Percentiles rank a stretch among this genome's conserved stretches.
These are phyloP conservation scores for Kingdonia uniflora DNA, from an alignment of 164 flowering plant genomes.

Conservation along the genomic window DNA sequence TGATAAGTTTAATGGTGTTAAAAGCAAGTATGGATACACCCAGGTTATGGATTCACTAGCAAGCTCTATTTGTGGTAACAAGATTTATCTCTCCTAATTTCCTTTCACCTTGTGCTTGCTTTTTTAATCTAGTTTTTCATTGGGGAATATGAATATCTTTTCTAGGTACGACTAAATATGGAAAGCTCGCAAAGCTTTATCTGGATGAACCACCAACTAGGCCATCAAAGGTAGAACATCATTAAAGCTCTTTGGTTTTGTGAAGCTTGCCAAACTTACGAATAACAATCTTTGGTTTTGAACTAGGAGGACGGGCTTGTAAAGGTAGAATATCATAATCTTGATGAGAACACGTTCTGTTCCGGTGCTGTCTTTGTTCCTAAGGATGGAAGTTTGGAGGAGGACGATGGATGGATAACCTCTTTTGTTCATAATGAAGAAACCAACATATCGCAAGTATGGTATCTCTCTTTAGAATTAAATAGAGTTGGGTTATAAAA, in stretches of 20 bases:
- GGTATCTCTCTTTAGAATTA: background rate
- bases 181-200: constrained; percentile 46
- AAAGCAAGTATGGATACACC: constrained; percentile 38
- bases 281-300: too few relatives aligned
- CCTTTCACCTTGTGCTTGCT: background rate
- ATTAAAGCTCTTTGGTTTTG: too few relatives aligned
- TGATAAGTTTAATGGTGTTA: constrained; percentile 23
- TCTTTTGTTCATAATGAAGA: constrained; percentile 51
- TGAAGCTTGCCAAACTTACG: too few relatives aligned
- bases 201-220: constrained; percentile 17
- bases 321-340: constrained; percentile 41
- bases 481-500: too few relatives aligned
- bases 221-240: constrained; percentile 3
- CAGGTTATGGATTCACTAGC: constrained; percentile 33
- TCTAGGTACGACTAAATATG: constrained; percentile 40
- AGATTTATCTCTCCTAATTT: background rate
- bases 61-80: constrained; percentile 22
- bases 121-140: background rate
- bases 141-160: background rate
- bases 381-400: constrained; percentile 25
- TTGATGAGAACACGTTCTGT: constrained; percentile 39
- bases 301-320: constrained; percentile 6
- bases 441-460: constrained; percentile 39
- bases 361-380: constrained; percentile 48
- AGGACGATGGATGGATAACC: constrained; percentile 64